phyloP scores from a whole-genome alignment of 495 filamentous ascomycete genomes.

The Cudoniella acicularis region DNA sequence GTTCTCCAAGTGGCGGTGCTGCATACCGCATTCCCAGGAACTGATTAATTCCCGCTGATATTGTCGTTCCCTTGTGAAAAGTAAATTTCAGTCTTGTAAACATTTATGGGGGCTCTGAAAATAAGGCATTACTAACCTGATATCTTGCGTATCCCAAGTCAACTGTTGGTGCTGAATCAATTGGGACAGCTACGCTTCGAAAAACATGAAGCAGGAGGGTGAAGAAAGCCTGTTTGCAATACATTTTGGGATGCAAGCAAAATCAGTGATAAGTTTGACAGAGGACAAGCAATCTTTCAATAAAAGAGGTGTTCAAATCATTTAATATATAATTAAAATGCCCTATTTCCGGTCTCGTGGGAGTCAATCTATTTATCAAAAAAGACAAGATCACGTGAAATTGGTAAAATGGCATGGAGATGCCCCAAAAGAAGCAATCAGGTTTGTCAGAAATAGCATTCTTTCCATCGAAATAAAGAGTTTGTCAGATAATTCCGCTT shows the following conservation, averaged over 20 bases:
- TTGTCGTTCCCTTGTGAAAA: conserved; percentile 21
- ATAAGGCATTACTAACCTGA: neutral
- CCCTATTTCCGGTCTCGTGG: no score
- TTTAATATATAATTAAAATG: no score
- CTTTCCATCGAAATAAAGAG: no score
- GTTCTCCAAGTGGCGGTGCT: conserved; percentile 47
- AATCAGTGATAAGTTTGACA: no score
- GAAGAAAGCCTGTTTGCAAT: no score
- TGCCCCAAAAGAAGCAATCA: neutral
- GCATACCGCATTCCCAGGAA: conserved; percentile 55
- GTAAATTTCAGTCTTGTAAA: neutral
- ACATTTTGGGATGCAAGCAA: no score
- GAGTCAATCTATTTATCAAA: no score
- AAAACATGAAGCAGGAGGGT: neutral
- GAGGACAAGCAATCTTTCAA: no score
- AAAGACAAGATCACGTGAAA: no score
- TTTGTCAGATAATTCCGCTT: neutral
- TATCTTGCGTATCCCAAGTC: conserved; percentile 45
- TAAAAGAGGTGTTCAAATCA: no score
- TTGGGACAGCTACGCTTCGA: neutral
- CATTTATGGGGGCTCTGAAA: no score
- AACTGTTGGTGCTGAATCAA: conserved; percentile 7
- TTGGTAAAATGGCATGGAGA: no score
- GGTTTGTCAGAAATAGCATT: neutral
- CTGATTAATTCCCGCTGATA: conserved; percentile 26